Base-by-base conservation (phyloP, 2,329 filamentous ascomycete species). In the Epichloe baconii region DNA sequence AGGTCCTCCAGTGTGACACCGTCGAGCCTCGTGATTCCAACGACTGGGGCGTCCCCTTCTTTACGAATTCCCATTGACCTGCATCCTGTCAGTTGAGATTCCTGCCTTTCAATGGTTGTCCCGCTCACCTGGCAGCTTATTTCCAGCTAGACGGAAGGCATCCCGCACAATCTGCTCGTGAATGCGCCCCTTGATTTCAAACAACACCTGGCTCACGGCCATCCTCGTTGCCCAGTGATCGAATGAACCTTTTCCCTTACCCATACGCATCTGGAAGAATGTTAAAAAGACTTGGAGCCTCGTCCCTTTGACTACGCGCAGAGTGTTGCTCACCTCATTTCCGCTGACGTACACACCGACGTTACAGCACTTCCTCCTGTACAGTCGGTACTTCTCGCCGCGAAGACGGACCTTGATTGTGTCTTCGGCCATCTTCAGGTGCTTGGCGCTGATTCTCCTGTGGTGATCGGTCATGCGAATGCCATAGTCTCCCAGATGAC, bases 171-270 rank as follows among this genome's bases (percentile, higher is more conserved):
- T 82, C 72, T 95, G 87, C 74, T 98, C 93, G 78, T 98, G 93
- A 56, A 97, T 65, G 60, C 89, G 80, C 44, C 93, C 93, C 68
- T 88, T 89, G 58, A 98, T 71, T 70, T 98, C 93, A 59, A 98
- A 94, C 19, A 96, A 74, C 47, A 98, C 81, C 67, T 93, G 87
- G 70, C 86, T 95, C 48, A 97, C 88, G 8, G 88, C 82, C 58
- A 97, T 83, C 68, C 91, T 82, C 21, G 86, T 81, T 4, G 91
- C 89, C 93, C 93, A 98, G 65, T 95, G 88, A 66, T 98, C 93
- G 65, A 98, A 97, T 55, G 84, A 86, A 60, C 93, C 93, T 68
- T 98, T 98, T 71, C 93, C 93, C 71, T 97, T 98, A 67, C 93
- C 93, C 94, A 98, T 98, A 79, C 93, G 85, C 67, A 88, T 85